Conservation (phyloP, 1,284 basidiomycete genomes). For the Ceratobasidium sp. region DNA sequence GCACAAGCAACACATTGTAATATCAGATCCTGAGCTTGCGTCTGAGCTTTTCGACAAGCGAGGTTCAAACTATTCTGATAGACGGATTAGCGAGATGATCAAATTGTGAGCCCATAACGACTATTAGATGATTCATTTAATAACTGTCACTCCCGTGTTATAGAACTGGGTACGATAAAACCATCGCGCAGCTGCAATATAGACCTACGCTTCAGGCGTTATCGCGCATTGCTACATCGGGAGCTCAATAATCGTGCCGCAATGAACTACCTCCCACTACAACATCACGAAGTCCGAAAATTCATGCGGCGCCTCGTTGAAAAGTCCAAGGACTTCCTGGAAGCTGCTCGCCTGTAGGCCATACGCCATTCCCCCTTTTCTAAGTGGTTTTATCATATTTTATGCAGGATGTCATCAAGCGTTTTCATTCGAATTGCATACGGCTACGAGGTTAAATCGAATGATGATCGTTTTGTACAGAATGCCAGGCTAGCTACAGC, state of each 20-base stretch:
- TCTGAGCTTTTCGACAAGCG: slow-evolving; percentile 14
- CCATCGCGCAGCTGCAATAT: not conserved
- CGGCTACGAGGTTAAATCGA: slow-evolving; percentile 10
- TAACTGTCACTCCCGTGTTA: not conserved
- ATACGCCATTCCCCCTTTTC: too few relatives aligned
- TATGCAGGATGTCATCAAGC: slow-evolving; percentile 7
- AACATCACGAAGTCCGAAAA: slow-evolving; percentile 2
- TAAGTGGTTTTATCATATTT: not conserved
- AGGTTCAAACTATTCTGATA: slow-evolving; percentile 8
- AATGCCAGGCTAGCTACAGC: not conserved
- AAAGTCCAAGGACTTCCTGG: not conserved
- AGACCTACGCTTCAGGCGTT: not conserved
- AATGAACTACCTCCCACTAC: not conserved
- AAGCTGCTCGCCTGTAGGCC: not conserved
- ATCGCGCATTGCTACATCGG: not conserved
- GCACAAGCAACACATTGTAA: not conserved
- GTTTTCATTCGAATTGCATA: slow-evolving; percentile 9
- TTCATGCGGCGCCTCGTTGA: not conserved
- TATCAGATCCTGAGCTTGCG: not conserved
- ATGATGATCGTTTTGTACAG: slow-evolving; percentile 6
- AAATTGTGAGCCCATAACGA: not conserved
- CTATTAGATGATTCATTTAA: not conserved
- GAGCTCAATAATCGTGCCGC: not conserved
- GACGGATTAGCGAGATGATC: slow-evolving; percentile 13
- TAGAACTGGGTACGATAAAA: not conserved